Base-by-base conservation (phyloP, 805 yeast genomes). In the Metschnikowia matae region DNA sequence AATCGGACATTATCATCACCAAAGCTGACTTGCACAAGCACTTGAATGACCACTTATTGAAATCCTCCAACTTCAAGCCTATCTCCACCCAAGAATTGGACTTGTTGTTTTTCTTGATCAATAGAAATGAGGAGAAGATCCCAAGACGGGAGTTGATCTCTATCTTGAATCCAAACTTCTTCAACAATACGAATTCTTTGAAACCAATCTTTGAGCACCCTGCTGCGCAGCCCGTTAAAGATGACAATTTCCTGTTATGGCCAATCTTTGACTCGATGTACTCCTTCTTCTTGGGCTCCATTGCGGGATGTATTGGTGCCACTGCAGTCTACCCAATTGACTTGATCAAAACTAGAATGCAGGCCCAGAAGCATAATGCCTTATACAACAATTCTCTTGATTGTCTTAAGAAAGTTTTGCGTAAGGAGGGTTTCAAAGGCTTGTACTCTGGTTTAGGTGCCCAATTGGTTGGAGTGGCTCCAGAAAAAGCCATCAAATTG, bases 261-360 rank as follows among this genome's bases (percentile, higher is more conserved):
- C 78, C 78, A 32, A 71, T 74, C 51, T 73, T 72, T 49, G 95
- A 88, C 63, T 88, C 96, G 7, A 77, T 85, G 49, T 89, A 91
- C 70, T 89, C 95, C 52, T 92, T 92, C 68, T 72, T 87, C 31
- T 74, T 92, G 52, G 99, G 99, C 15, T 89, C 97, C 3, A 78
- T 91, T 46, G 98, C 99, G 32, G 99, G 99, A 52, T 94, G 97
- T 60, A 83, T 92, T 68, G 99, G 99, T 54, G 97, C 99, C n/a
- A 89, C 97, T 5, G 88, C 87, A 14, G 99, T 92, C 40, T 92
- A 92, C 67, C 99, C 99, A 32, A 94, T 94, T 58, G 99, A 92
- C 70, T 76, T 94, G 66, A 90, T 92, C 56, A 92, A 92, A 72
- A 92, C 99, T 4, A 82, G 98, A 68, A 89, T 92, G 96, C 99